These are phyloP conservation scores for Sodiomyces alkalinus DNA, from an alignment of 2,329 filamentous ascomycete species.

Conservation along the genomic window DNA sequence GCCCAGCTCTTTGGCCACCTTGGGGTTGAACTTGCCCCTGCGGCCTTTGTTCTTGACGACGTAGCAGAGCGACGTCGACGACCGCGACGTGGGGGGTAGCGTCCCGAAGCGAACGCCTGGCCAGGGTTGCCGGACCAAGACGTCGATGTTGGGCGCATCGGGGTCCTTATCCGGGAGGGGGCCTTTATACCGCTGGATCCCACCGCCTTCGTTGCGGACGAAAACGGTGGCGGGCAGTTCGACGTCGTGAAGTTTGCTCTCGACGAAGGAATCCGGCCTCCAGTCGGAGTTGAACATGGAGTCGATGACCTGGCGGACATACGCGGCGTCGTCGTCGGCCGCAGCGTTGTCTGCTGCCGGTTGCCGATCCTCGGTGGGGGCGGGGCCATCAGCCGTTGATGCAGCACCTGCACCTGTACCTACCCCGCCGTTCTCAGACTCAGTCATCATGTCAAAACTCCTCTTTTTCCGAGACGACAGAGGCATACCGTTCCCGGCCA, in stretches of 20 bases:
- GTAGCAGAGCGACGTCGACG: slow-evolving; percentile 63
- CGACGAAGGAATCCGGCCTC: slow-evolving; percentile 53
- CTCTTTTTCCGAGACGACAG: slow-evolving; percentile 22
- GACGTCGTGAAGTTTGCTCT: slow-evolving; percentile 51
- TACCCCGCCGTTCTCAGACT: too few relatives aligned
- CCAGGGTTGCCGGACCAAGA: slow-evolving; percentile 66
- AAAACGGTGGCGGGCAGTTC: slow-evolving; percentile 57
- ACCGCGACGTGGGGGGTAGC: slow-evolving; percentile 55
- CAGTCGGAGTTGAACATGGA: slow-evolving; percentile 29
- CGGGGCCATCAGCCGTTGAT: not conserved
- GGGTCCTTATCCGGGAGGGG: slow-evolving; percentile 38
- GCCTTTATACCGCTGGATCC: slow-evolving; percentile 54
- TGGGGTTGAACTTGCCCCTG: slow-evolving; percentile 65
- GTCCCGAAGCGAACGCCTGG: slow-evolving; percentile 48
- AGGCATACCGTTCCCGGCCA: not conserved
- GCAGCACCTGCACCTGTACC: not conserved
- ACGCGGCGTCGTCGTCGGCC: too few relatives aligned
- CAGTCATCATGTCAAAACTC: slow-evolving; percentile 17
- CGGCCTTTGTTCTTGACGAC: slow-evolving; percentile 63
- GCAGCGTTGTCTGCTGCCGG: too few relatives aligned
- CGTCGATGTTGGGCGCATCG: slow-evolving; percentile 46
- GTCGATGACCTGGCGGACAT: slow-evolving; percentile 12
- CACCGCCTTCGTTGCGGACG: slow-evolving; percentile 45
- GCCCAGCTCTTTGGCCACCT: slow-evolving; percentile 48
- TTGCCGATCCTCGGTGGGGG: not conserved